These are phyloP conservation scores for Barnettozyma sucrosica DNA, from an alignment of 805 yeast genomes.

Conservation along the genomic window DNA sequence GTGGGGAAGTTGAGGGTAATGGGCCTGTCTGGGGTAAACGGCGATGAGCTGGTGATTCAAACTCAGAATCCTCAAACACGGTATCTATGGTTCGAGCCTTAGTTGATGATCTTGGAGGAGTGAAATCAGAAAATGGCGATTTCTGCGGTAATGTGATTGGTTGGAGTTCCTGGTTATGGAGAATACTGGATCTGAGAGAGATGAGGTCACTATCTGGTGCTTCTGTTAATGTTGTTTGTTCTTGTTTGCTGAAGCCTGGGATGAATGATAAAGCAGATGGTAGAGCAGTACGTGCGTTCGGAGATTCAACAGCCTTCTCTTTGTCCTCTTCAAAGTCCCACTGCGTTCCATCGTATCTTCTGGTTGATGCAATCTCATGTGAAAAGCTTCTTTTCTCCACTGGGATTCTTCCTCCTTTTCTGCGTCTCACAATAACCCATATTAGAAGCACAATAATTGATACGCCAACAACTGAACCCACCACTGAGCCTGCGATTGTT, in stretches of 20 bases:
- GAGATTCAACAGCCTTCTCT: background rate
- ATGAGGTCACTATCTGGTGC: slow-evolving; percentile 1
- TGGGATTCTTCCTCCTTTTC: slow-evolving; percentile 1
- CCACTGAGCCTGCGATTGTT: slow-evolving; percentile 25
- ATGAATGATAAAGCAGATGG: slow-evolving; percentile 10
- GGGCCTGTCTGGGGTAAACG: background rate
- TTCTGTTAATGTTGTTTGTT: background rate
- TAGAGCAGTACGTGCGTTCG: background rate
- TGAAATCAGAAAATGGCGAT: background rate
- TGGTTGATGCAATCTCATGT: slow-evolving; percentile 24
- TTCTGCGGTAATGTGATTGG: background rate
- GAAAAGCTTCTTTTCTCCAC: slow-evolving; percentile 20
- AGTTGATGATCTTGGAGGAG: background rate
- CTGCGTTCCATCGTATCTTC: slow-evolving; percentile 16
- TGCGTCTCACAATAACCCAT: slow-evolving; percentile 16
- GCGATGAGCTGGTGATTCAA: slow-evolving; percentile 7
- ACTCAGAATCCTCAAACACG: slow-evolving; percentile 24
- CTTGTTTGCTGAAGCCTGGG: slow-evolving; percentile 2
- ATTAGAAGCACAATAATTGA: slow-evolving; percentile 10
- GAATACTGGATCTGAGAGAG: slow-evolving; percentile 12
- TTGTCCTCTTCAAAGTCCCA: slow-evolving; percentile 5
- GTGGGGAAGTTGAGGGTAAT: background rate
- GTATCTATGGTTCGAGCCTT: slow-evolving; percentile 21
- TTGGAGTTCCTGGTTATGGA: slow-evolving; percentile 12
- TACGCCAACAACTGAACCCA: slow-evolving; percentile 23